phyloP scores from a whole-genome alignment of 306 rosid genomes.

The Cicer yamashitae region DNA sequence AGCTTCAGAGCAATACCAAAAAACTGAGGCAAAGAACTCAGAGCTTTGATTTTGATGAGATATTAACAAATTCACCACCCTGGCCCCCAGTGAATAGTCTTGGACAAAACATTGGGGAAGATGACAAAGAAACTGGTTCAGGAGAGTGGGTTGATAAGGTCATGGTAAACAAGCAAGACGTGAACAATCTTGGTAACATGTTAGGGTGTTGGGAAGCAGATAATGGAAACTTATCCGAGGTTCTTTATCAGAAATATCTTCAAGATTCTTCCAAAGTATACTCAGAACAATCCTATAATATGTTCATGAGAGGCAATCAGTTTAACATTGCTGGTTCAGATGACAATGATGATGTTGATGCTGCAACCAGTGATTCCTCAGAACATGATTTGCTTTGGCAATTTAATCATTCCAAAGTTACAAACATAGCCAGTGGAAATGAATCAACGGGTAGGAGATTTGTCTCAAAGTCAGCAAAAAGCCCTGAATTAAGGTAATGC shows the following conservation, averaged over 20 bases:
- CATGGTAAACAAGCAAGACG: slow-evolving; percentile 94
- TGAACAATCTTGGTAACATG: slow-evolving; percentile 58
- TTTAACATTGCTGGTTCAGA: slow-evolving; percentile 69
- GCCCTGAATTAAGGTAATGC: slow-evolving; percentile 79
- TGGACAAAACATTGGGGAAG: slow-evolving; percentile 66
- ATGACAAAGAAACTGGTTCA: slow-evolving; percentile 69
- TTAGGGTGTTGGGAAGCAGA: slow-evolving; percentile 81
- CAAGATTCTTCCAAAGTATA: slow-evolving; percentile 76
- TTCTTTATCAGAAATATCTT: slow-evolving; percentile 83
- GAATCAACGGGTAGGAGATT: slow-evolving; percentile 61
- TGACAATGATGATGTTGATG: slow-evolving; percentile 83
- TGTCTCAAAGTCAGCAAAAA: slow-evolving; percentile 55
- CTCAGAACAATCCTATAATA: slow-evolving; percentile 66
- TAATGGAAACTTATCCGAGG: slow-evolving; percentile 67
- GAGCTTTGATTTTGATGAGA: slow-evolving; percentile 87
- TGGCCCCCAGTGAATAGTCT: slow-evolving; percentile 86
- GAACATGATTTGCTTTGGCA: slow-evolving; percentile 97
- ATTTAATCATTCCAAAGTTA: slow-evolving; percentile 71
- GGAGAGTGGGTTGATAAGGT: slow-evolving; percentile 98
- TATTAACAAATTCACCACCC: slow-evolving; percentile 78
- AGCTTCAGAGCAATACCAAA: slow-evolving; percentile 62
- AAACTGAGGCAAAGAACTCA: slow-evolving; percentile 62
- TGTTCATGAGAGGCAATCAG: slow-evolving; percentile 66
- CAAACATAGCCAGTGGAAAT: slow-evolving; percentile 58
- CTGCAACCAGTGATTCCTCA: slow-evolving; percentile 93